Evolutionary conservation across 148 eudicot species (phyloP).

Genomic region (Limonium bicolor): DNA sequence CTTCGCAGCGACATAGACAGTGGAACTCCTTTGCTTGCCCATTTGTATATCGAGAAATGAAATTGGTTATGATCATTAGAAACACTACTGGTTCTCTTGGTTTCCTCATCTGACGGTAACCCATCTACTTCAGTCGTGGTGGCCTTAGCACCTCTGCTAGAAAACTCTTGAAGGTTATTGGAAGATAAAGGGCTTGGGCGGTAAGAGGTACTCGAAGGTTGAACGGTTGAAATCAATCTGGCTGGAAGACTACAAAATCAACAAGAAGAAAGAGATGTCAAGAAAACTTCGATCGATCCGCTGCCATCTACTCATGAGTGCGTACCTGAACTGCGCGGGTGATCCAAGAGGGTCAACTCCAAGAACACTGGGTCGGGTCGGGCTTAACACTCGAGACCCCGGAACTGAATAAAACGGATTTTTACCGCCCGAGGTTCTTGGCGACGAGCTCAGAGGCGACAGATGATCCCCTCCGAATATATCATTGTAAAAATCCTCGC

Average conservation of each 20-base stretch:
- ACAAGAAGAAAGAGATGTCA: too few relatives aligned
- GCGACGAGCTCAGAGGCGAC: conserved; percentile 37
- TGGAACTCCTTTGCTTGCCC: conserved; percentile 65
- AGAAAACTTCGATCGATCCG: too few relatives aligned
- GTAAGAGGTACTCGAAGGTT: conserved; percentile 21
- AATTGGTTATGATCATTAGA: conserved; percentile 22
- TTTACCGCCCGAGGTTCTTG: conserved; percentile 23
- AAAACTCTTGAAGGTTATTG: too few relatives aligned
- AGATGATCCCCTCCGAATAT: conserved; percentile 67
- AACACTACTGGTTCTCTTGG: too few relatives aligned
- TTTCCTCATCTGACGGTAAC: too few relatives aligned
- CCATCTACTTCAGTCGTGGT: conserved; percentile 13
- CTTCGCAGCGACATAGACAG: conserved; percentile 27
- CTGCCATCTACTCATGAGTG: background rate
- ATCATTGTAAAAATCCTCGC: conserved; percentile 69
- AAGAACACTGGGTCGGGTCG: conserved; percentile 25
- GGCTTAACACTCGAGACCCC: conserved; percentile 50
- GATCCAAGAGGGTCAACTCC: conserved; percentile 22
- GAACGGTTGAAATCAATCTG: conserved; percentile 27
- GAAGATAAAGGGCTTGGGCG: conserved; percentile 34
- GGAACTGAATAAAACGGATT: conserved; percentile 33
- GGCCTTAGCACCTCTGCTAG: too few relatives aligned
- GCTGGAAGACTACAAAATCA: conserved; percentile 63
- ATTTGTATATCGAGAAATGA: conserved; percentile 86
- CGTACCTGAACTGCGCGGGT: conserved; percentile 61